Conservation (phyloP, 768 basidiomycete genomes). For the Phylloporus arenicola region DNA sequence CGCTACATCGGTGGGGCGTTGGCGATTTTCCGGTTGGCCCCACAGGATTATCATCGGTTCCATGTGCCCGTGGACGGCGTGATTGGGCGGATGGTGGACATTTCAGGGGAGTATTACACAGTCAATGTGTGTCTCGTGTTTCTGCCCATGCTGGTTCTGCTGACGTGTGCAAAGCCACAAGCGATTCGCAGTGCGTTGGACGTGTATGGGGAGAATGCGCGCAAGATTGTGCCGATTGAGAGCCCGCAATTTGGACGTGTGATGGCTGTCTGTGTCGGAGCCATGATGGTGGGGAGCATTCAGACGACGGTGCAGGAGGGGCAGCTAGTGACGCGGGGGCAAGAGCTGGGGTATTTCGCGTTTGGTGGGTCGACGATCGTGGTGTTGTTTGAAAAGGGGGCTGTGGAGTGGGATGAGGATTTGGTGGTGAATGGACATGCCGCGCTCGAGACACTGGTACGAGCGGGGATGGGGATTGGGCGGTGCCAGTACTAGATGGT, state of each 20-base stretch:
- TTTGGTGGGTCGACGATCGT: conserved; percentile 96
- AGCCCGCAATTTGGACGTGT: conserved; percentile 86
- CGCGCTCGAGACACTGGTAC: conserved; percentile 84
- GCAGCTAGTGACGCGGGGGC: conserved; percentile 69
- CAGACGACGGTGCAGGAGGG: conserved; percentile 83
- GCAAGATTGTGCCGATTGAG: conserved; percentile 90
- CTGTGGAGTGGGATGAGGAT: conserved; percentile 89
- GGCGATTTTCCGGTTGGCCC: conserved; percentile 87
- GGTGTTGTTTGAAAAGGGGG: conserved; percentile 79
- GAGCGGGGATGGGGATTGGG: conserved; percentile 85
- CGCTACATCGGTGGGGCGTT: conserved; percentile 77
- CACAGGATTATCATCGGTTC: conserved; percentile 95
- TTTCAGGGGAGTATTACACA: conserved; percentile 92
- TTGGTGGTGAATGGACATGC: conserved; percentile 77
- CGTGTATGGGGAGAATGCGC: conserved; percentile 90
- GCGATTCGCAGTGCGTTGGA: conserved; percentile 87
- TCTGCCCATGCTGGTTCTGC: neutral
- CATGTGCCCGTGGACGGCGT: conserved; percentile 81
- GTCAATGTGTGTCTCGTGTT: conserved; percentile 66
- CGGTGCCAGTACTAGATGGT: conserved; percentile 13
- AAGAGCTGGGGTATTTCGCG: conserved; percentile 93
- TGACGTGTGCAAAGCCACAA: conserved; percentile 56
- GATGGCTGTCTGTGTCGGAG: conserved; percentile 87
- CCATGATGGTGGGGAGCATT: conserved; percentile 96
- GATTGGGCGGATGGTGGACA: conserved; percentile 77